Percentiles rank a stretch among this genome's conserved stretches.
Evolutionary conservation across 352 stramenopile genomes (phyloP).

Genomic region (Phytophthora rubi): DNA sequence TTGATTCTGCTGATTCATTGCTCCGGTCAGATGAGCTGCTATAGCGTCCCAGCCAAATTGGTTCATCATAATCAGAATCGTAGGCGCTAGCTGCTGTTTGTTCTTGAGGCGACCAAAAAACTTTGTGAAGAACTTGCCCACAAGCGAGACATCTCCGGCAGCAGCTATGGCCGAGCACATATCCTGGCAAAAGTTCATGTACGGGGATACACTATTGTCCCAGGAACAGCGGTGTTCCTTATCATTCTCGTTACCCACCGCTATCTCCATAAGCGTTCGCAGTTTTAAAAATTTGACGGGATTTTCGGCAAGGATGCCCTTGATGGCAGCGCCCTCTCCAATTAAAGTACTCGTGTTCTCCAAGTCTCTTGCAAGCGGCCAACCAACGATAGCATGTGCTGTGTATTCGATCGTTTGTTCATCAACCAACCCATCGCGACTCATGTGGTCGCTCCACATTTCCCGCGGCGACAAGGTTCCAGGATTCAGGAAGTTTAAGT

Average conservation of each 20-base stretch:
- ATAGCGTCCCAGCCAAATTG: neutral
- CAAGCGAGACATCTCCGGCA: neutral
- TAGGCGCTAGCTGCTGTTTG: neutral
- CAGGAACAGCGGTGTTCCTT: neutral
- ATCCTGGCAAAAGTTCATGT: constrained; percentile 1
- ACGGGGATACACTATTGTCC: neutral
- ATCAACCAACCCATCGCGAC: neutral
- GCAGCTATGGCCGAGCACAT: neutral
- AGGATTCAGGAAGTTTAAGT: constrained; percentile 3
- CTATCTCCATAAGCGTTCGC: neutral
- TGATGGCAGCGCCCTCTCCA: neutral
- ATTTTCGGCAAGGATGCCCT: neutral
- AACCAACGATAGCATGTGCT: constrained; percentile 2
- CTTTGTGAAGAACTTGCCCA: neutral
- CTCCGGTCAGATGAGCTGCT: neutral
- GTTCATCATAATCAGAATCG: neutral
- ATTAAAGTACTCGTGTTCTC: neutral
- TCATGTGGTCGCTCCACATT: constrained; percentile 4
- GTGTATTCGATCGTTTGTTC: neutral
- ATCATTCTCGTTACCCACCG: neutral
- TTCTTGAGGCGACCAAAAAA: neutral
- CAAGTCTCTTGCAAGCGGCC: neutral
- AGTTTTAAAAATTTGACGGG: neutral
- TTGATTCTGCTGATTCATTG: neutral
- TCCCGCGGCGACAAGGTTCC: too few species aligned